Base-by-base conservation (phyloP, 1,139 yeast genomes). In the Arxiozyma telluris region DNA sequence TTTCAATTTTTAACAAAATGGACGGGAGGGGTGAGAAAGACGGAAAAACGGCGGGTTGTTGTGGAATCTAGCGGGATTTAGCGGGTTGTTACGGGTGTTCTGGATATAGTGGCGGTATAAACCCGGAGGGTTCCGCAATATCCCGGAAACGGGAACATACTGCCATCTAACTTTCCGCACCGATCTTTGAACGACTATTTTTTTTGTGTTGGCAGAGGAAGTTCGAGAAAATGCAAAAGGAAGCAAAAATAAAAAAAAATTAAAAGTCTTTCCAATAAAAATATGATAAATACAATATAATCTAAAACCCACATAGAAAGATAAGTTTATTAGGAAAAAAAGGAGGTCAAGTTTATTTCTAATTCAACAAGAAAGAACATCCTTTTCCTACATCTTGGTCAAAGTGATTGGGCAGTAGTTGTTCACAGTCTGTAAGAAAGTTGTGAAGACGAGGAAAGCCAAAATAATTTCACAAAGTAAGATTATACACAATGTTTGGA, bases 401-500 rank as follows among this genome's bases (percentile, higher is more conserved):
- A 2, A 12, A 12, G 39, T 12, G 4, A 46, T 41, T 27, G n/a
- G 41, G 18, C 22, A n/a, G 20, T n/a, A 23, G 18, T 22, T 41
- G 47, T 17, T 34, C 11, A 18, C 23, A 17, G 21, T 1, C 41
- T 25, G 15, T 21, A 17, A 17, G n/a, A 18, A 8, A 34, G 22
- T 20, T n/a, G 25, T 42, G 41, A 39, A 17, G 39, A 34, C 17
- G n/a, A 34, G 39, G 39, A 12, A 15, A 27, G 8, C 2, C 8
- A 8, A 34, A 34, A 4, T 15, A 15, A 34, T 34, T 12, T 34
- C 30, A 22, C 42, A 23, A 23, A 20, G 42, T 21, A 38, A 18
- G 12, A 23, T 27, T 27, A 41, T 8, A 23, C 39, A 17, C 7
- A 22, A 87, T 88, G 96, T 82, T 88, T 65, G 96, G 96, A 55